Evolutionary conservation across 2,329 filamentous ascomycete genomes (phyloP), one percentile per base, ranked within the genome.

Genomic region (Podosphaera fusca): DNA sequence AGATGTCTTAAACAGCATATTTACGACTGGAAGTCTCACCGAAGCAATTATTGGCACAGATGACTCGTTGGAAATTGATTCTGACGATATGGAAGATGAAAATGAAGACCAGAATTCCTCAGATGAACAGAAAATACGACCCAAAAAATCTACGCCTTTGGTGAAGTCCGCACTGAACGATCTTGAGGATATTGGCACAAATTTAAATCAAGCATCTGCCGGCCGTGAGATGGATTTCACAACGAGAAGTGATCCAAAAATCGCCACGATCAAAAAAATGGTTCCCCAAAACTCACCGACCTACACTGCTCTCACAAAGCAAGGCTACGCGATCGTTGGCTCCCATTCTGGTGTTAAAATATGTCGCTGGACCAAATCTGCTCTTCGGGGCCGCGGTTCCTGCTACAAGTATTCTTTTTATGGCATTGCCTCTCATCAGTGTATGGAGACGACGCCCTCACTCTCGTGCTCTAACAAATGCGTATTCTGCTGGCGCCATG

Each of bases 351-450:
- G 90, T 35, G 90, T 96, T 62, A 96, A 96, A 70, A 95, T 95
- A 64, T 98, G 90, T 68, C 86, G 92, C 36, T 98, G 90, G 90
- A 96, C 92, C 8, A 98, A 98, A 71, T 95, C 89, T 1, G 90
- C 90, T 8, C 80, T 96, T 0, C 85, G 90, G 45, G 90, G 90
- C 10, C 83, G 90, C 46, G 92, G 90, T 3, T 94, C 87, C 31
- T 98, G 90, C 73, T 98, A 98, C 76, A 96, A 98, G 67, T 95
- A 81, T 70, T 94, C 87, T 0, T 94, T 98, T 69, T 98, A 98
- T 69, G 90, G 90, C 54, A 98, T 98, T 69, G 80, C 85, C 61
- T 95, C 89, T 0, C 92, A 98, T 67, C 84, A 94, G 60, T 98
- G 90, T 70, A 98, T 98, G 92, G 90, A 98, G 71, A 90, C 90